Evolutionary conservation across 2,329 filamentous ascomycete genomes (phyloP).

Genomic region (Aspergillus ibericus): DNA sequence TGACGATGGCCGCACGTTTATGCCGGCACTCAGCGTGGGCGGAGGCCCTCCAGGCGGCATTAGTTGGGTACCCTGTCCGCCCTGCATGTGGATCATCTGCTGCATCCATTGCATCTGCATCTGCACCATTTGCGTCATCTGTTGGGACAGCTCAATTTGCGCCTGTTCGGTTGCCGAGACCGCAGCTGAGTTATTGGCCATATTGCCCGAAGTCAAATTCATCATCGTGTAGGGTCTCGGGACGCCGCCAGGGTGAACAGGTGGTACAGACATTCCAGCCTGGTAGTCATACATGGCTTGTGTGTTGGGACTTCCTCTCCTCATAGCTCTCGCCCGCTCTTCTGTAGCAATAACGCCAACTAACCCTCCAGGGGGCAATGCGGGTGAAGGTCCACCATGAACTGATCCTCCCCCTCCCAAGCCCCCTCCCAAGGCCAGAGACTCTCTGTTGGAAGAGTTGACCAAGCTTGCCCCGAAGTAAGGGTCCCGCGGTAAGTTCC

Average conservation of each 20-base stretch:
- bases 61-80: slow-evolving; percentile 34
- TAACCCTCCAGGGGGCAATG: slow-evolving; percentile 69
- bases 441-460: slow-evolving; percentile 70
- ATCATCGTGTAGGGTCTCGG: slow-evolving; percentile 42
- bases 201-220: slow-evolving; percentile 24
- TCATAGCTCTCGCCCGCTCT: slow-evolving; percentile 74
- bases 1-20: slow-evolving; percentile 49
- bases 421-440: slow-evolving; percentile 67
- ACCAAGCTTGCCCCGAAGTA: slow-evolving; percentile 79
- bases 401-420: slow-evolving; percentile 61
- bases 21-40: slow-evolving; percentile 25
- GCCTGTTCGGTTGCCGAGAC: slow-evolving; percentile 67
- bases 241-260: slow-evolving; percentile 30
- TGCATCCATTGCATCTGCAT: slow-evolving; percentile 97
- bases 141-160: slow-evolving; percentile 76
- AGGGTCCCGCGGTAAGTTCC: slow-evolving; percentile 78
- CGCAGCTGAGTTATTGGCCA: slow-evolving; percentile 23
- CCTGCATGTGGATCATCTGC: slow-evolving; percentile 64
- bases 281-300: slow-evolving; percentile 50
- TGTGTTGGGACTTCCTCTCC: slow-evolving; percentile 73
- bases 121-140: slow-evolving; percentile 86
- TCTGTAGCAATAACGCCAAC: slow-evolving; percentile 86
- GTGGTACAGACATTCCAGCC: slow-evolving; percentile 32
- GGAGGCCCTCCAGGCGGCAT: slow-evolving; percentile 31
- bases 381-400: slow-evolving; percentile 39